Evolutionary conservation across 2,329 filamentous ascomycete species (phyloP).

Genomic region (Fusarium verticillioides): DNA sequence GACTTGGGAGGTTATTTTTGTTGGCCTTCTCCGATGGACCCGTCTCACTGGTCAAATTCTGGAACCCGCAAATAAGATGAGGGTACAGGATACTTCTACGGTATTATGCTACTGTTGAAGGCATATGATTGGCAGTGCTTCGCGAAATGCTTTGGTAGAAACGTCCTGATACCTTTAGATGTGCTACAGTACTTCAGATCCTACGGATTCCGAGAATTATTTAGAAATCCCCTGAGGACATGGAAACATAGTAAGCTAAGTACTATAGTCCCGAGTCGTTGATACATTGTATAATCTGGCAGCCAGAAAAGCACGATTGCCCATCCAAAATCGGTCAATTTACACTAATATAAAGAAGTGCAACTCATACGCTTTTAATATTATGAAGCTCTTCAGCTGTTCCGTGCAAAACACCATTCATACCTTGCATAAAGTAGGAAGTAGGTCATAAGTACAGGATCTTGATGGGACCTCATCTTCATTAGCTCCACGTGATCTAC

Average conservation of each 20-base stretch:
- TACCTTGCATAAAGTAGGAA: background rate
- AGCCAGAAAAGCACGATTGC: background rate
- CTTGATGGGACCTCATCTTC: background rate
- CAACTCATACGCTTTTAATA: background rate
- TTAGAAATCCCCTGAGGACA: background rate
- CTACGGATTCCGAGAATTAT: background rate
- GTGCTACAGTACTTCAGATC: background rate
- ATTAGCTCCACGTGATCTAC: slow-evolving; percentile 40
- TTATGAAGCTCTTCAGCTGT: background rate
- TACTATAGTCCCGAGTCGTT: background rate
- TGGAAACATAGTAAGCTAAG: background rate
- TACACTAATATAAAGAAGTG: background rate
- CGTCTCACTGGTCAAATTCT: slow-evolving; percentile 35
- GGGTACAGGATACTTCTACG: background rate
- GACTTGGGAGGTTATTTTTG: slow-evolving; percentile 31
- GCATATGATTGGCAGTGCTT: background rate
- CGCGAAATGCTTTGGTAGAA: background rate
- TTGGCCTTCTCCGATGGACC: slow-evolving; percentile 32
- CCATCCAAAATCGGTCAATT: background rate
- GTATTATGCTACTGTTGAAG: background rate
- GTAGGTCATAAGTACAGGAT: background rate
- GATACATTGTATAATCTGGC: background rate
- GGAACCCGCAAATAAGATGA: slow-evolving; percentile 28
- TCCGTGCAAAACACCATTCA: background rate
- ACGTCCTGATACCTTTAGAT: background rate